Base-by-base conservation (phyloP, 306 rosid species). In the Trifolium fragiferum region DNA sequence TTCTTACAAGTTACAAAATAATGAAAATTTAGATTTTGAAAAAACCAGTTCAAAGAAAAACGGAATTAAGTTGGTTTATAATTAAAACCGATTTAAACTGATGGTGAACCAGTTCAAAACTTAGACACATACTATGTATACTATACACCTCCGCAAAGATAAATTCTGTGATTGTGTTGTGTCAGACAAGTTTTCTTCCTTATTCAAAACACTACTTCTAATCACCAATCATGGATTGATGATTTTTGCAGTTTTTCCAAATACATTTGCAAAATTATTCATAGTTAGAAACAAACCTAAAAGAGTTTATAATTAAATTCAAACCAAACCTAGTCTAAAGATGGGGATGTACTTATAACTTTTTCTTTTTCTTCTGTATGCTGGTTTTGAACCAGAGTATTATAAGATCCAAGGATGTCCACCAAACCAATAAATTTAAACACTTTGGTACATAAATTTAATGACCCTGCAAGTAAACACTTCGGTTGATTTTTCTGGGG, bases 361-460 rank as follows among this genome's bases (percentile, higher is more conserved):
- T 44, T 44, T 13, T 44, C 60, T 53, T 53, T 7, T 2, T 53
- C 30, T 13, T 9, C 20, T 53, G 30, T 19, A 18, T 49, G 55
- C 55, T n/a, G 20, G 25, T 51, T 51, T 18, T 51, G 58, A 18
- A 51, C 13, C 25, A 51, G 23, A 51, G 58, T 16, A 19, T 8
- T 18, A 53, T 23, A 53, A 53, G 63, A 57, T 4, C 62, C 3
- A 55, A 55, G 35, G 3, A 57, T 57, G 33, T 21, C 35, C 35
- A 57, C 32, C n/a, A 23, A 25, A 57, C n/a, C 33, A 54, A 20
- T 27, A 19, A 19, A 54, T n/a, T 5, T 32, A 46, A 68, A 19
- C 40, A 77, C 41, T 67, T 60, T 2, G 1, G 15, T 67, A 15
- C 54, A 23, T 41, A 77, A n/a, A 60, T 11, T 49, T 53, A 78